Evolutionary conservation across 2,329 filamentous ascomycete species (phyloP).

Genomic region (Hymenoscyphus fraxineus): DNA sequence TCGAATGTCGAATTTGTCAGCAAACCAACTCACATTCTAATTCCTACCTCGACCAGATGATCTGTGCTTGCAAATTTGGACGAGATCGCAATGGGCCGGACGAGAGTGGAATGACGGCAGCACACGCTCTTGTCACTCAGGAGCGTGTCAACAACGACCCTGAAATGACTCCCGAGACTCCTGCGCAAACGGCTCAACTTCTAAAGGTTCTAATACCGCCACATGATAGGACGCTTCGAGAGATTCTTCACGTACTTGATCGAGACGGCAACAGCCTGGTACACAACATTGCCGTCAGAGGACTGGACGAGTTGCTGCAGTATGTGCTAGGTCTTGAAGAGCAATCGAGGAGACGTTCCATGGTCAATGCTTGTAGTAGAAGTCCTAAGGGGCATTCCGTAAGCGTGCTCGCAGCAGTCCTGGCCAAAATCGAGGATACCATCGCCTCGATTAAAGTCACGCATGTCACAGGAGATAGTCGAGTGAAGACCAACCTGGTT

Average conservation of each 20-base stretch:
- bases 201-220: constrained; percentile 20
- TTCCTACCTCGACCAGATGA: constrained; percentile 24
- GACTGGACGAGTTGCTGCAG: constrained; percentile 22
- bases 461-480: constrained; percentile 7
- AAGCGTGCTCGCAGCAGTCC: constrained; percentile 17
- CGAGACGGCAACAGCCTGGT: constrained; percentile 23
- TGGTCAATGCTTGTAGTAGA: constrained; percentile 24
- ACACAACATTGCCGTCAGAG: constrained; percentile 23
- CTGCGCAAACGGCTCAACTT: constrained; percentile 19
- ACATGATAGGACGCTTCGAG: constrained; percentile 16
- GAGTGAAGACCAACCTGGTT: constrained; percentile 1
- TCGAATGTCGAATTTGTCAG: constrained; percentile 23
- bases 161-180: constrained; percentile 14
- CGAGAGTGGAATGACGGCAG: constrained; percentile 24
- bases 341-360: constrained; percentile 15
- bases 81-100: constrained; percentile 25
- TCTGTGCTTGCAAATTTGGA: constrained; percentile 21
- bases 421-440: constrained; percentile 11
- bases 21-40: constrained; percentile 20
- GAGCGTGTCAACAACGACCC: constrained; percentile 17
- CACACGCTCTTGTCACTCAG: constrained; percentile 22
- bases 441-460: constrained; percentile 5
- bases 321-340: constrained; percentile 23
- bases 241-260: constrained; percentile 25
- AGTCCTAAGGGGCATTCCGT: constrained; percentile 13